Evolutionary conservation across 2,329 filamentous ascomycete genomes (phyloP), one percentile per base, ranked within the genome.

Genomic region (Ceratocystis colombiana): DNA sequence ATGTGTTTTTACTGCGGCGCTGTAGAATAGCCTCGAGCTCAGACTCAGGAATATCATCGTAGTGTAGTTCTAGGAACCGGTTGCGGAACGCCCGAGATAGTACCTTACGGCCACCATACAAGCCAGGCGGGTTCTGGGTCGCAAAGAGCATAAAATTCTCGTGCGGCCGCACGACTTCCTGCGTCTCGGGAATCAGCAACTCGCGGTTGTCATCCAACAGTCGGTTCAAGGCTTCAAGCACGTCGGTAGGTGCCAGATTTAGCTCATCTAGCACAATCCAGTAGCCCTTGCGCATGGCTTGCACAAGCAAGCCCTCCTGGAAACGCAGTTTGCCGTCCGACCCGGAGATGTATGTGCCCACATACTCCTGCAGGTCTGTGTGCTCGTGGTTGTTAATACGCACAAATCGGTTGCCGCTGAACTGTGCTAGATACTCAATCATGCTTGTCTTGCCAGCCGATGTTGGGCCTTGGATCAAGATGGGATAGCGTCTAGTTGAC

Each of bases 371-470:
- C 46, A 99, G 79, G 74, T 99, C 94, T 0, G 94, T 99, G 73
- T 99, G 94, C 73, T 99, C 95, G 75, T 99, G 94, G 71, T 99
- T 99, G 77, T 99, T 99, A 79, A 99, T 99, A 68, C 94, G 86
- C 55, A 99, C 91, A 73, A 97, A 99, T 72, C 89, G 94, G 74
- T 99, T 96, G 2, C 95, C 94, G 37, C 91, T 97, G 66, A 89
- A 88, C 72, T 96, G 94, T n/a, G 95, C 93, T 46, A 99, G 82
- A 73, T 96, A 96, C 75, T 97, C 93, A 53, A 99, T 96, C 94
- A 99, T 99, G 75, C 93, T 97, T 0, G 94, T 99, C 76, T 99
- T 99, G 70, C 94, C 94, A 12, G 93, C 89, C 4, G 95, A 99
- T 0, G 94, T 99, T 12, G 95, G 94, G 2, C 94, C 94, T 75